Percentiles rank a stretch among this genome's conserved stretches.
Conservation (phyloP, 2,329 filamentous ascomycete genomes). For the Dissoconium aciculare region DNA sequence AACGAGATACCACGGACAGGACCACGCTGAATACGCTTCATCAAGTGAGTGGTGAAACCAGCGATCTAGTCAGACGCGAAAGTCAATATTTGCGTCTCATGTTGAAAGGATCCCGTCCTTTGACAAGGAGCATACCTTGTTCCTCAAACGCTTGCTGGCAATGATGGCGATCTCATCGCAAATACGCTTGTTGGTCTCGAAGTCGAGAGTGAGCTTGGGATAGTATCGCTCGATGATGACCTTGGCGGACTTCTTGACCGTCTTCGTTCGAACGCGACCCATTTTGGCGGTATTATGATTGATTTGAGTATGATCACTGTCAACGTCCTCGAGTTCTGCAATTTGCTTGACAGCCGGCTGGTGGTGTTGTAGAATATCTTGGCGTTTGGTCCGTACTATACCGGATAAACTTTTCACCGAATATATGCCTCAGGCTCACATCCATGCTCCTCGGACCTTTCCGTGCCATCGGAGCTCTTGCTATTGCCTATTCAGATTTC, state of each 20-base stretch:
- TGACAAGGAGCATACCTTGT: conserved; percentile 72
- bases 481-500: no score
- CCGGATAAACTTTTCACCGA: background rate
- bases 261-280: conserved; percentile 46
- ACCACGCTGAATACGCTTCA: conserved; percentile 99
- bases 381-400: background rate
- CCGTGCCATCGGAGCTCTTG: no score
- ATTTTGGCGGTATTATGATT: conserved; percentile 29
- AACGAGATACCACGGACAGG: conserved; percentile 99
- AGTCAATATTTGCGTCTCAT: background rate
- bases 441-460: no score
- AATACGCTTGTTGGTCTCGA: conserved; percentile 99
- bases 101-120: no score
- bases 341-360: background rate
- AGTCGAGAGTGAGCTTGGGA: conserved; percentile 94
- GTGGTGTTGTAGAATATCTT: background rate
- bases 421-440: background rate
- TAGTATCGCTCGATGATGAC: conserved; percentile 98
- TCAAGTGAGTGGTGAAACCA: conserved; percentile 89
- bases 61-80: conserved; percentile 75
- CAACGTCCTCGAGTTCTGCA: background rate
- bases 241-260: conserved; percentile 83
- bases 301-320: background rate
- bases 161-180: conserved; percentile 99
- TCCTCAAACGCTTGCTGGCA: conserved; percentile 94